Evolutionary conservation across 1,284 basidiomycete genomes (phyloP).

Genomic region (Sanghuangporus weigelae): DNA sequence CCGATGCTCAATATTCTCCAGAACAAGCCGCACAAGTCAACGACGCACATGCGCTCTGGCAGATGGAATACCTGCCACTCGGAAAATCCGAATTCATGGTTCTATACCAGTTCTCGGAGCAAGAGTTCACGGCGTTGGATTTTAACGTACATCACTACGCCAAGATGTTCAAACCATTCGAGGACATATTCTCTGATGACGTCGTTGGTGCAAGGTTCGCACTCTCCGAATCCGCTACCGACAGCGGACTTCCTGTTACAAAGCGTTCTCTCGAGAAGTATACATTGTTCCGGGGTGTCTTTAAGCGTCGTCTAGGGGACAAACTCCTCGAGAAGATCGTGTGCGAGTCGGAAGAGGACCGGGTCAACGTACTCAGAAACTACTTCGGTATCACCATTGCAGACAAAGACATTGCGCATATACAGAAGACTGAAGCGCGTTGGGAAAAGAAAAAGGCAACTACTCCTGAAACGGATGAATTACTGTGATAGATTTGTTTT

Average conservation of each 20-base stretch:
- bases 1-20: not conserved
- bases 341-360: slow-evolving; percentile 5
- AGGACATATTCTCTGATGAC: slow-evolving; percentile 12
- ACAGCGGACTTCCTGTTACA: not conserved
- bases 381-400: slow-evolving; percentile 8
- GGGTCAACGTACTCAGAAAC: slow-evolving; percentile 1
- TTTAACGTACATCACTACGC: slow-evolving; percentile 10
- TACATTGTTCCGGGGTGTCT: slow-evolving; percentile 1
- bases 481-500: not conserved
- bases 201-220: not conserved
- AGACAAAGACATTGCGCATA: slow-evolving; percentile 9
- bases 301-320: slow-evolving; percentile 6
- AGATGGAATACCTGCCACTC: slow-evolving; percentile 2
- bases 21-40: not conserved
- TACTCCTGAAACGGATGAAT: not conserved
- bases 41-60: slow-evolving; percentile 5
- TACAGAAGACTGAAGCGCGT: not conserved
- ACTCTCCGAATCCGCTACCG: not conserved
- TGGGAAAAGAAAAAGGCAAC: not conserved
- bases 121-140: slow-evolving; percentile 2
- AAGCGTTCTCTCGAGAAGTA: not conserved
- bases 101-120: slow-evolving; percentile 8
- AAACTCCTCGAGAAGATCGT: not conserved
- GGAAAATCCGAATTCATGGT: slow-evolving; percentile 1
- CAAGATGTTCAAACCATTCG: slow-evolving; percentile 11